Base-by-base conservation (phyloP, 2,329 filamentous ascomycete genomes). In the Dactylellina drechsleri region DNA sequence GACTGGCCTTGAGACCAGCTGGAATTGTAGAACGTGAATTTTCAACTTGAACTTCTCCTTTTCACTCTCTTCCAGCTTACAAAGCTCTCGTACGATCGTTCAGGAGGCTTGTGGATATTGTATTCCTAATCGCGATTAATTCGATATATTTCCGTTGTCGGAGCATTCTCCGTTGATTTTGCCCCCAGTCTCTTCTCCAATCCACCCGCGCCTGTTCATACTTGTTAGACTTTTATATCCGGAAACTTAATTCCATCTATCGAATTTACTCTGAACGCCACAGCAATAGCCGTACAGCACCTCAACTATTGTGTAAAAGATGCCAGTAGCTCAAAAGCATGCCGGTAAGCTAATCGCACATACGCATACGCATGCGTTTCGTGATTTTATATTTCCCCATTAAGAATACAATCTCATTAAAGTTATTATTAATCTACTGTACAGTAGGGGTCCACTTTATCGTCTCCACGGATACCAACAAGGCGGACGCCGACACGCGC, bases 401-500 rank as follows among this genome's bases (percentile, higher is more conserved):
- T 41, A 18, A 50, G 18, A 6, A 8, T 28, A 36, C 31, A 7
- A 36, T 36, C 31, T 36, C 6, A 36, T 54, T 12, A 10, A 47
- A 47, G 49, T 23, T 40, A 41, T 36, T 10, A 31, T 31, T 1
- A 13, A 8, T 47, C 15, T 47, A 47, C 50, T 5, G 4, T 41
- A 16, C 23, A 68, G 65, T 40, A 53, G 52, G 72, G 5, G 64
- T 82, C 41, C 77, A 77, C 6, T 82, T 82, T 66, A 79, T 82
- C 31, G 77, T 81, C 1, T 78, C 80, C 7, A 81, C 79, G 0
- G 77, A 77, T 16, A 58, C 66, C 13, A 76, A 79, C 23, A 81
- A 81, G 53, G 74, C 79, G 2, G 79, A 82, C 47, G 77, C 79
- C 12, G 77, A 80, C 13, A 78, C 79, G 26, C 80, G 81, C 54